These are phyloP conservation scores for Starmerella sp. DNA, from an alignment of 805 yeast species.

Conservation along the genomic window DNA sequence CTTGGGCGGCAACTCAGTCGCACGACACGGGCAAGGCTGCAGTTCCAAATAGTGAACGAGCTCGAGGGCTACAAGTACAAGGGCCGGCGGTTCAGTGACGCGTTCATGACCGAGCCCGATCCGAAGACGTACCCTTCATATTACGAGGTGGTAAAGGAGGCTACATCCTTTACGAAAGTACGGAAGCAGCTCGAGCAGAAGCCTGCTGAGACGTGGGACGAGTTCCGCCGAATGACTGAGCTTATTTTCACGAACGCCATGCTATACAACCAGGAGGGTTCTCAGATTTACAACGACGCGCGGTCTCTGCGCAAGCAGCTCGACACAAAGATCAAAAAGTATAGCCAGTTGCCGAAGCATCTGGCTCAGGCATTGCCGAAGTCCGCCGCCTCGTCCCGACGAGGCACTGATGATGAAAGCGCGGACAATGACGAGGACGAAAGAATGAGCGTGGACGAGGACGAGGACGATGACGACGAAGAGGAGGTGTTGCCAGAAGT, in stretches of 20 bases:
- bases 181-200: constrained; percentile 41
- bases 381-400: constrained; percentile 6
- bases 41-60: constrained; percentile 20
- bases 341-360: constrained; percentile 17
- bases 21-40: constrained; percentile 19
- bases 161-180: constrained; percentile 61
- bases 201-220: constrained; percentile 44
- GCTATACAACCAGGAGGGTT: constrained; percentile 60
- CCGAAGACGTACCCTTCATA: constrained; percentile 69
- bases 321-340: constrained; percentile 22
- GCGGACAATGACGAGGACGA: constrained; percentile 2
- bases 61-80: constrained; percentile 23
- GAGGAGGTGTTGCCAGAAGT: constrained; percentile 25
- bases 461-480: constrained; percentile 23
- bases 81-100: constrained; percentile 46
- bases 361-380: constrained; percentile 12
- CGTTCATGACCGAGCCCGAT: constrained; percentile 67
- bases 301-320: constrained; percentile 45
- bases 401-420: background rate
- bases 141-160: constrained; percentile 55
- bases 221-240: constrained; percentile 46
- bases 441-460: constrained; percentile 18
- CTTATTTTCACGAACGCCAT: constrained; percentile 71
- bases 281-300: constrained; percentile 65
- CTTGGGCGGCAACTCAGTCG: constrained; percentile 29